Base-by-base conservation (phyloP, 805 yeast species). In the Metschnikowia arizonensis region DNA sequence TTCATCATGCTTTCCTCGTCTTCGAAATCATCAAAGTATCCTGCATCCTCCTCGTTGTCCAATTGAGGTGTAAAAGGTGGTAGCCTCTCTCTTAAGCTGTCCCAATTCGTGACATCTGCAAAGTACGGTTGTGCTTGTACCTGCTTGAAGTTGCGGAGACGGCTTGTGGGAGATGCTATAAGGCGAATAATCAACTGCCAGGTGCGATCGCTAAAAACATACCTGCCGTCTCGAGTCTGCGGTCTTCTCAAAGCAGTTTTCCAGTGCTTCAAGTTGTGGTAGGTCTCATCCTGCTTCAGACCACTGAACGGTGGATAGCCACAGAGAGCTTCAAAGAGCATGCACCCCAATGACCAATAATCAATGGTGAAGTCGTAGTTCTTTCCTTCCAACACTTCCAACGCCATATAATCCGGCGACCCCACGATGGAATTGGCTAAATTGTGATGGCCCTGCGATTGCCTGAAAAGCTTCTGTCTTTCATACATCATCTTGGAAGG, bases 241-340 rank as follows among this genome's bases (percentile, higher is more conserved):
- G 99, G 99, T 60, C 99, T 79, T 54, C 86, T 77, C 56, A 93
- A 75, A 12, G 90, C 83, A 26, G 85, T 83, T 63, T 79, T 87
- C 98, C 98, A 93, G 62, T 89, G 82, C 65, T 91, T 88, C 65
- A 93, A 74, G 60, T 93, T 93, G 54, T 88, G 79, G 64, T 95
- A 93, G 0, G 99, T 93, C 63, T 93, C 99, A 58, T 93, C 96
- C 32, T 95, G 86, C 33, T 87, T 80, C 33, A 89, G 80, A 2
- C 99, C 99, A 33, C 96, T 83, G 61, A 93, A 93, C 36, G 99
- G 99, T 3, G 99, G 95, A 65, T 88, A 93, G 0, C 99, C 98
- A 52, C 93, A 93, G 46, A 93, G 78, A 38, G 97, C 87, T 68
- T 93, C 99, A 63, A 91, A 93, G 32, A 93, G 72, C 83, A 93